Conservation (phyloP, 2,329 filamentous ascomycete species). For the Fusarium mangiferae region DNA sequence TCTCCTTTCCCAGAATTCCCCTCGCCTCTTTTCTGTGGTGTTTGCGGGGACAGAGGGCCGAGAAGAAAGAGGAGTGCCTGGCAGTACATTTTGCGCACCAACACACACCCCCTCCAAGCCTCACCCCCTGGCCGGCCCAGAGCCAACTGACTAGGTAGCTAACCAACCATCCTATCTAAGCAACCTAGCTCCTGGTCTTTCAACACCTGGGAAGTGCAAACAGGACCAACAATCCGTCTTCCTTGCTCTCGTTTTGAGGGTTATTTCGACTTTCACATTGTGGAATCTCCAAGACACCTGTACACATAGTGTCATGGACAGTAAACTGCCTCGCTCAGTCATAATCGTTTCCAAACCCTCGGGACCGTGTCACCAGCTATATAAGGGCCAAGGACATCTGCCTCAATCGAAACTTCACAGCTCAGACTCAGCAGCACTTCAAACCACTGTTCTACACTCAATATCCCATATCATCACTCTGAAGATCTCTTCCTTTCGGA, state of each 20-base stretch:
- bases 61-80: slow-evolving; percentile 37
- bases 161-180: slow-evolving; percentile 42
- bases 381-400: slow-evolving; percentile 40
- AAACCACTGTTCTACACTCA: slow-evolving; percentile 7
- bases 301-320: slow-evolving; percentile 44
- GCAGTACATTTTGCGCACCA: slow-evolving; percentile 39
- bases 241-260: slow-evolving; percentile 40
- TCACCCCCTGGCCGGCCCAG: slow-evolving; percentile 40
- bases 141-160: slow-evolving; percentile 36
- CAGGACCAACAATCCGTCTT: slow-evolving; percentile 41
- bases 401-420: slow-evolving; percentile 26
- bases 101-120: slow-evolving; percentile 40
- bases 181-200: slow-evolving; percentile 39
- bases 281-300: slow-evolving; percentile 40
- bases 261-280: slow-evolving; percentile 45
- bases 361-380: slow-evolving; percentile 44
- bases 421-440: slow-evolving; percentile 33
- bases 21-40: slow-evolving; percentile 35
- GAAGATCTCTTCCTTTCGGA: not conserved
- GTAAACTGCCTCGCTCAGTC: slow-evolving; percentile 42
- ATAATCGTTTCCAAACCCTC: slow-evolving; percentile 37
- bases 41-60: slow-evolving; percentile 41
- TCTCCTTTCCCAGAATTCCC: slow-evolving; percentile 28
- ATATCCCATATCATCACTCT: not conserved
- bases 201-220: slow-evolving; percentile 34